Conservation (phyloP, 345 rosid species). For the Turnera subulata region DNA sequence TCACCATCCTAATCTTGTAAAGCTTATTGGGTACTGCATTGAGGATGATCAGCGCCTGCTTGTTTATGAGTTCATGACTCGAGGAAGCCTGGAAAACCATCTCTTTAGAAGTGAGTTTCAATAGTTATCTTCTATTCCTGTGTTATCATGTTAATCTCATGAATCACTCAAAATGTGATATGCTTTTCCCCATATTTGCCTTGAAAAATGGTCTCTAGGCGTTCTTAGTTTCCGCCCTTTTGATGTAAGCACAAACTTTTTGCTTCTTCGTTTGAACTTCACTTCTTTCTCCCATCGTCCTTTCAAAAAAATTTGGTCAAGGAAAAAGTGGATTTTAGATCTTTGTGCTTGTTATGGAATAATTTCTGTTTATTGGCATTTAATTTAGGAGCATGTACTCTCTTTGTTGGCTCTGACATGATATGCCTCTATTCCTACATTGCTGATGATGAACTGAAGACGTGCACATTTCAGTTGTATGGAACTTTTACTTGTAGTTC, state of each 20-base stretch:
- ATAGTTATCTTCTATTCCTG: background rate
- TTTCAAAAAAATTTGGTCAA: no score
- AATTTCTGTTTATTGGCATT: background rate
- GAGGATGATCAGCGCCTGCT: conserved; percentile 33
- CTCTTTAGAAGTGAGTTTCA: conserved; percentile 29
- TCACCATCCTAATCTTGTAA: conserved; percentile 29
- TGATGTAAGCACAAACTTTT: no score
- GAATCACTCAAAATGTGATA: no score
- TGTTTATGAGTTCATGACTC: conserved; percentile 31
- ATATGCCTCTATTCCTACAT: no score
- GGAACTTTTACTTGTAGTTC: no score
- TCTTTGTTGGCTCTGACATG: background rate
- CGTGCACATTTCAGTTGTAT: background rate
- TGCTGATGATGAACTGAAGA: background rate
- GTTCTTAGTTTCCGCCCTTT: background rate
- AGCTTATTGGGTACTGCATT: conserved; percentile 33
- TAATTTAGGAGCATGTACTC: background rate
- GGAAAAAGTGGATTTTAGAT: no score
- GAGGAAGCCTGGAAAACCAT: conserved; percentile 35
- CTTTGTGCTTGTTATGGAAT: background rate
- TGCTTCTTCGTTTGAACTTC: background rate
- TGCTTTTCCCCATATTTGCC: no score
- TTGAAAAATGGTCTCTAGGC: no score
- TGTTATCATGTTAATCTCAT: no score
- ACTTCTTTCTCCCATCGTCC: background rate